A percentile compares a stretch with the other conserved stretches of the same genome.
These are phyloP conservation scores for Xanthoconium separans DNA, from an alignment of 1,284 basidiomycete genomes.

Conservation along the genomic window DNA sequence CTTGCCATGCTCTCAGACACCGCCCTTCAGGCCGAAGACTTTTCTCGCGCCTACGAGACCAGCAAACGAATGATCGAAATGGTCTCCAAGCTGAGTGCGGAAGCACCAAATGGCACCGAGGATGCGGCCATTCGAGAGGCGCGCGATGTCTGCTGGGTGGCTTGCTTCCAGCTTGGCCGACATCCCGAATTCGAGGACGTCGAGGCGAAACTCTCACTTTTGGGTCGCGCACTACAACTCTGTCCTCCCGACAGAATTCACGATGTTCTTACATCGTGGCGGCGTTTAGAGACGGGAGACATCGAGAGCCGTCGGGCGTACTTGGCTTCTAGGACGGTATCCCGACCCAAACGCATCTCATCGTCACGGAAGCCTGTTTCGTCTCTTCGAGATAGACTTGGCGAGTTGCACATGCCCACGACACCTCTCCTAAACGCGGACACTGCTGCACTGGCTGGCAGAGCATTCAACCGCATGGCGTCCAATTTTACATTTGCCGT, in stretches of 20 bases:
- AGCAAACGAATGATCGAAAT: conserved; percentile 71
- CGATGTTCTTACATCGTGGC: conserved; percentile 74
- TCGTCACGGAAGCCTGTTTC: conserved; percentile 34
- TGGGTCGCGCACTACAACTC: conserved; percentile 85
- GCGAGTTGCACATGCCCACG: conserved; percentile 61
- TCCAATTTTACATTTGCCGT: conserved; percentile 72
- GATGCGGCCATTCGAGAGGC: conserved; percentile 57
- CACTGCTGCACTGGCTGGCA: conserved; percentile 69
- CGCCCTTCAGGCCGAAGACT: conserved; percentile 80
- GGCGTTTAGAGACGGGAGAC: conserved; percentile 63
- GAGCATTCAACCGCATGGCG: conserved; percentile 71
- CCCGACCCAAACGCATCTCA: conserved; percentile 16
- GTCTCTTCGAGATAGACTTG: conserved; percentile 59
- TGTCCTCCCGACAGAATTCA: conserved; percentile 79
- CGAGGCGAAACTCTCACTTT: conserved; percentile 62
- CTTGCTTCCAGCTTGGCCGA: conserved; percentile 82
- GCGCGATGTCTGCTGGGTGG: conserved; percentile 81
- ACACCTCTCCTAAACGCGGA: conserved; percentile 65
- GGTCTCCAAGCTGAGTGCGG: conserved; percentile 48
- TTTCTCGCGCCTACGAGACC: conserved; percentile 66
- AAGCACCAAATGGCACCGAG: conserved; percentile 35
- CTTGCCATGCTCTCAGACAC: conserved; percentile 87
- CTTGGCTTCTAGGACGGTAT: conserved; percentile 31
- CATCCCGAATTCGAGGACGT: conserved; percentile 73
- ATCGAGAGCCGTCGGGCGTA: conserved; percentile 48